phyloP scores from a whole-genome alignment of 371 early-diverging fungal genomes.

The Thermomucor indicae-seudaticae region DNA sequence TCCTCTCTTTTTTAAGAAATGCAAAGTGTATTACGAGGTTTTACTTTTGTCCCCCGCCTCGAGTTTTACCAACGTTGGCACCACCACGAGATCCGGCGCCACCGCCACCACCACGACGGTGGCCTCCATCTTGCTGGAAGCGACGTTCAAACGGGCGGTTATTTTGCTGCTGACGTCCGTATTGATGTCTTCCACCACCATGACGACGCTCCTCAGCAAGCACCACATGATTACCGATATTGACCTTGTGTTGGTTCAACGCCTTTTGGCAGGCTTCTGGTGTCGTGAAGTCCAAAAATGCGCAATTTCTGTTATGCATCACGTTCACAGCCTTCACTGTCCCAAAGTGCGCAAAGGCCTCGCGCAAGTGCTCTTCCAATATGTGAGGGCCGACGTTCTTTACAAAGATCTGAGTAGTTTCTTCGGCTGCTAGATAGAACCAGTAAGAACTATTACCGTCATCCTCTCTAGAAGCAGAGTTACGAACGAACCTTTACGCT shows the following conservation, averaged over 20 bases:
- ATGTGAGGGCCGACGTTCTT: constrained; percentile 19
- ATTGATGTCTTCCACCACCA: constrained; percentile 4
- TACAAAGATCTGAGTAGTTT: constrained; percentile 20
- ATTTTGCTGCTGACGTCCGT: constrained; percentile 10
- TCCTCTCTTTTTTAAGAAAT: too few relatives aligned
- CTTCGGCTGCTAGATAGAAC: constrained; percentile 9
- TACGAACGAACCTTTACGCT: constrained; percentile 5
- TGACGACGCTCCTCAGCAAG: constrained; percentile 29
- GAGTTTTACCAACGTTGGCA: too few relatives aligned
- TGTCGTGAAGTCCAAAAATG: constrained; percentile 23
- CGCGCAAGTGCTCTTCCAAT: constrained; percentile 19
- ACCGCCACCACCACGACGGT: constrained; percentile 14
- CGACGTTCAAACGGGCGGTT: constrained; percentile 16
- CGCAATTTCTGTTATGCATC: constrained; percentile 10
- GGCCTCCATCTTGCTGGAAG: constrained; percentile 9
- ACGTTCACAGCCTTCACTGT: constrained; percentile 18
- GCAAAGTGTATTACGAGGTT: too few relatives aligned
- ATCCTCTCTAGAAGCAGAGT: too few relatives aligned
- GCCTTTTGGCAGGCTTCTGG: constrained; percentile 20
- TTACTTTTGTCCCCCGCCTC: not conserved
- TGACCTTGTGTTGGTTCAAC: constrained; percentile 22
- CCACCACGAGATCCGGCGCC: constrained; percentile 7
- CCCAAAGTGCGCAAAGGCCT: constrained; percentile 28
- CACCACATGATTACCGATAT: constrained; percentile 12
- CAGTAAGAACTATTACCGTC: not conserved